A percentile compares a stretch with the other conserved stretches of the same genome.
phyloP scores from a whole-genome alignment of 1,284 basidiomycete genomes.

The Malassezia sp. region DNA sequence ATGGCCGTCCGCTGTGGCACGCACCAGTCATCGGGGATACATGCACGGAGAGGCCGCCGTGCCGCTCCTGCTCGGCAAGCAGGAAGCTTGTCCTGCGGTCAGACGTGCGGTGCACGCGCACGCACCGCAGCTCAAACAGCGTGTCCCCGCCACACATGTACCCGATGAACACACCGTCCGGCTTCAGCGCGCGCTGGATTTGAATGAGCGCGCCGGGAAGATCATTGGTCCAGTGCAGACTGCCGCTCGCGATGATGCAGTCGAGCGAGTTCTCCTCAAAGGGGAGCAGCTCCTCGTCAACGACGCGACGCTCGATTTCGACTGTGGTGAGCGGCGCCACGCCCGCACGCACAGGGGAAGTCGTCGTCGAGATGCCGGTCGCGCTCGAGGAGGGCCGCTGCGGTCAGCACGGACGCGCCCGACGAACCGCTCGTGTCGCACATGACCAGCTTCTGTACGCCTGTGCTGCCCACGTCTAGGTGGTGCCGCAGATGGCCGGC shows the following conservation, averaged over 20 bases:
- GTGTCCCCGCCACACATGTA: constrained; percentile 94
- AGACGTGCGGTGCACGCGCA: background rate
- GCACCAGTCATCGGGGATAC: constrained; percentile 96
- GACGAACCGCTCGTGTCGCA: constrained; percentile 60
- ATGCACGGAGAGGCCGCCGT: constrained; percentile 88
- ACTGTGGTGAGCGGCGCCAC: constrained; percentile 38
- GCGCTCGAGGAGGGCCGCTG: constrained; percentile 21
- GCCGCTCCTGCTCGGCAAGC: constrained; percentile 82
- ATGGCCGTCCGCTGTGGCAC: no score
- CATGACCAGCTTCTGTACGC: constrained; percentile 62
- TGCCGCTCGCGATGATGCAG: constrained; percentile 78
- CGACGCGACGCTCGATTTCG: constrained; percentile 33
- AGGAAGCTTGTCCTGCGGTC: constrained; percentile 62
- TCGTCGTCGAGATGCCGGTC: constrained; percentile 28
- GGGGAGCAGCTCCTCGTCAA: constrained; percentile 42
- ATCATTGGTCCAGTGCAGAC: constrained; percentile 96
- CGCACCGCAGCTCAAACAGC: constrained; percentile 72
- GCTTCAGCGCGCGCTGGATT: constrained; percentile 69
- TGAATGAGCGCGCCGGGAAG: constrained; percentile 85
- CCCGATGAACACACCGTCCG: constrained; percentile 88
- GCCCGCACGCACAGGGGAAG: constrained; percentile 32
- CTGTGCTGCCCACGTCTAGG: constrained; percentile 60
- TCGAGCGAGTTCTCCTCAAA: constrained; percentile 70
- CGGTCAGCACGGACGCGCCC: no score
- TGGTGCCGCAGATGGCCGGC: constrained; percentile 80